phyloP scores from a whole-genome alignment of 768 basidiomycete species.

The Lentinula aciculospora region DNA sequence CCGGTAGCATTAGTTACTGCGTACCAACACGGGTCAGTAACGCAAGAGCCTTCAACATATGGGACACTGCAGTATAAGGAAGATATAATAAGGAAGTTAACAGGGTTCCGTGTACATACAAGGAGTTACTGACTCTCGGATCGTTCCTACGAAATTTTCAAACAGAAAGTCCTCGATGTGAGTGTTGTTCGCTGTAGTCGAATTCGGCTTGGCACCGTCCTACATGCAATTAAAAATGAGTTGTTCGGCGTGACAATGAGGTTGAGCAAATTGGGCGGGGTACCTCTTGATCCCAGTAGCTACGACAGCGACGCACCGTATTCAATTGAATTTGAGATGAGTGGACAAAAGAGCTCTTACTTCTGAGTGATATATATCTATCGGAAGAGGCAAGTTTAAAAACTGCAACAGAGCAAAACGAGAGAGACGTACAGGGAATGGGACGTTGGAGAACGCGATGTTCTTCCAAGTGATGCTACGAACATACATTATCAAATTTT shows the following conservation, averaged over 20 bases:
- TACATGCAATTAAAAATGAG: background rate
- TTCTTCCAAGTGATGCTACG: constrained; percentile 42
- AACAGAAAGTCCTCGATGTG: constrained; percentile 52
- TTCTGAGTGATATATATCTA: constrained; percentile 63
- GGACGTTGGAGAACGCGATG: constrained; percentile 45
- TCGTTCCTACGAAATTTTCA: constrained; percentile 45
- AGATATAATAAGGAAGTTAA: constrained; percentile 9
- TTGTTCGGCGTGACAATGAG: background rate
- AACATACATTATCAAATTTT: no score
- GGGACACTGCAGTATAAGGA: constrained; percentile 23
- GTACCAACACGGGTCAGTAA: constrained; percentile 58
- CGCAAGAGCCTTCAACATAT: constrained; percentile 54
- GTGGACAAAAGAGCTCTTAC: constrained; percentile 28
- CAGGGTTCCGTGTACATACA: background rate
- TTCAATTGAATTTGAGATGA: no score
- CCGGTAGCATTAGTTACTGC: constrained; percentile 47
- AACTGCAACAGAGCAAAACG: background rate
- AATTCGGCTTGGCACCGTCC: constrained; percentile 28
- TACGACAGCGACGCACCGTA: constrained; percentile 20
- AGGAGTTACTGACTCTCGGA: constrained; percentile 41
- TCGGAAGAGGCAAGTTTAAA: background rate
- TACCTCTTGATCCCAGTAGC: constrained; percentile 61
- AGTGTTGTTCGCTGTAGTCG: constrained; percentile 43
- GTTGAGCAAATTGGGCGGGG: constrained; percentile 18
- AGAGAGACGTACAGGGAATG: constrained; percentile 42